Evolutionary conservation across 176 grass and related monocot genomes (phyloP).

Genomic region (Thinopyrum elongatum): DNA sequence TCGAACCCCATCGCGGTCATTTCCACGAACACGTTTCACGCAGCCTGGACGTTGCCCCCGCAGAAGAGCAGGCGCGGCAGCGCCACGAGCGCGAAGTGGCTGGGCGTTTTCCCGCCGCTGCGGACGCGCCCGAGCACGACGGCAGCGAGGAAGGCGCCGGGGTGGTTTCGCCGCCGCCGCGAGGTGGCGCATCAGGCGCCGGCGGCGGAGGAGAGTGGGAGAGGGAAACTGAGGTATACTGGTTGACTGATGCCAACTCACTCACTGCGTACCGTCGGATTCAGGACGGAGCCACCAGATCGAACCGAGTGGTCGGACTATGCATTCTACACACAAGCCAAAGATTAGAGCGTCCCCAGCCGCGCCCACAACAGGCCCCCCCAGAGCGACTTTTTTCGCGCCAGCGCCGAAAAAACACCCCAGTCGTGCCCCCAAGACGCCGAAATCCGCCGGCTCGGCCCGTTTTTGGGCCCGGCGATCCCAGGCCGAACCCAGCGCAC

Average conservation of each 20-base stretch:
- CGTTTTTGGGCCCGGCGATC: no score
- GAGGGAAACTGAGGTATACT: not conserved
- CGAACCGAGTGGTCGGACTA: constrained; percentile 34
- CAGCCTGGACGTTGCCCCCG: constrained; percentile 40
- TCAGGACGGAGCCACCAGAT: not conserved
- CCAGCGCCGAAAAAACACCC: no score
- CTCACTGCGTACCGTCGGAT: not conserved
- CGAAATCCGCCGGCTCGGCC: no score
- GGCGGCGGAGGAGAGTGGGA: not conserved
- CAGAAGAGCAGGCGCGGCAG: constrained; percentile 55
- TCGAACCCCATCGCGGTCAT: constrained; percentile 58
- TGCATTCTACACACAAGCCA: not conserved
- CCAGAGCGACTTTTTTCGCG: no score
- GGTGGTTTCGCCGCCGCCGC: constrained; percentile 27
- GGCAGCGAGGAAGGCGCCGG: constrained; percentile 45
- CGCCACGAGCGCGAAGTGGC: constrained; percentile 39
- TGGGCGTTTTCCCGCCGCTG: constrained; percentile 19
- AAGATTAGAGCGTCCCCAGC: not conserved
- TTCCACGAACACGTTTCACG: constrained; percentile 87
- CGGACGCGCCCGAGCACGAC: constrained; percentile 42
- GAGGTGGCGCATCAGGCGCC: constrained; percentile 32
- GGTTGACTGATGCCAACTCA: not conserved
- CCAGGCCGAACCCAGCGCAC: no score
- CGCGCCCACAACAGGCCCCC: no score
- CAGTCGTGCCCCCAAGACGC: no score